phyloP scores from a whole-genome alignment of 2,329 filamentous ascomycete genomes.

The Biscogniauxia mediterranea region DNA sequence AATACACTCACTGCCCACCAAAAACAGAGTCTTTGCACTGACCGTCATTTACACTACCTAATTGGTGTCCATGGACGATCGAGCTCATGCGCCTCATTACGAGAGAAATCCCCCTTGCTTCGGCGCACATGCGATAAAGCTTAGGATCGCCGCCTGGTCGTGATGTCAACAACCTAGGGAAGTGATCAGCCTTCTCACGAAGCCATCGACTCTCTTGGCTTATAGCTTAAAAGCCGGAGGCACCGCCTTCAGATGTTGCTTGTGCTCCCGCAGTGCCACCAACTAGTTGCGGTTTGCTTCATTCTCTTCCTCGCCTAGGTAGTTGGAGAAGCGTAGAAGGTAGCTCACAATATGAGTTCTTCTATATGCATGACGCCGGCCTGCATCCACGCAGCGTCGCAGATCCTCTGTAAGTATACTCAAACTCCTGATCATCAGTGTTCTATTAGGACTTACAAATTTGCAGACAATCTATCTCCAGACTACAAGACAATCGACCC shows the following conservation, averaged over 20 bases:
- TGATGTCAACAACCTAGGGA: not conserved
- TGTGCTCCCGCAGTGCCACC: not conserved
- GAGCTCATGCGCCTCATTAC: not conserved
- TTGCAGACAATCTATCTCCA: constrained; percentile 55
- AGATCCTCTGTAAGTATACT: constrained; percentile 47
- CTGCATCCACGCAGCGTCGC: constrained; percentile 62
- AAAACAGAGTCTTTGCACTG: not conserved
- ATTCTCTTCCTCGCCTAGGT: constrained; percentile 1
- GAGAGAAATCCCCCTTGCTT: not conserved
- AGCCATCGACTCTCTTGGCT: not conserved
- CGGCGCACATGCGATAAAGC: not conserved
- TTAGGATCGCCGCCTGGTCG: not conserved
- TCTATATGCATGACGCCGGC: constrained; percentile 54
- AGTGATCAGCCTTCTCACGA: not conserved
- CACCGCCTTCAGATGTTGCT: not conserved
- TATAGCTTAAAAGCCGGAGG: not conserved
- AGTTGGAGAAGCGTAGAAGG: constrained; percentile 13
- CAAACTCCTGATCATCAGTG: not conserved
- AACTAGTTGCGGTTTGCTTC: constrained; percentile 14
- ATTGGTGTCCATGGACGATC: not conserved
- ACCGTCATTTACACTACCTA: not conserved
- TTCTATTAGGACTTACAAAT: constrained; percentile 6
- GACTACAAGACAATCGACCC: constrained; percentile 63
- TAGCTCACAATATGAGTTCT: constrained; percentile 22
- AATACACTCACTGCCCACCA: not conserved